Conservation (phyloP, 805 yeast genomes). For the Aciculoconidium aculeatum region DNA sequence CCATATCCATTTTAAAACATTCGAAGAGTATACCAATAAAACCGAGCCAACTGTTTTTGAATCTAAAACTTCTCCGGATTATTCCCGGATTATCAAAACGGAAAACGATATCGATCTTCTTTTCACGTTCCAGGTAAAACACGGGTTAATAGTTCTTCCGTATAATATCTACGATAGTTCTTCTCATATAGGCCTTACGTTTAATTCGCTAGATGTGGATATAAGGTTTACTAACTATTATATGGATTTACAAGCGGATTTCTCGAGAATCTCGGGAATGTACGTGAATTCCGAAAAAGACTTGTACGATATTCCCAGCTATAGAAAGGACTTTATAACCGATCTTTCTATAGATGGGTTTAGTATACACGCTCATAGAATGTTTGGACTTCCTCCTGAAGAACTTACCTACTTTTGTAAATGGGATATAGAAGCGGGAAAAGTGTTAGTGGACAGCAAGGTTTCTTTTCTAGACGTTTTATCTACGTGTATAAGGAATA, state of each 20-base stretch:
- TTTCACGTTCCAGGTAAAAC: slow-evolving; percentile 61
- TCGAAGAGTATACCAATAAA: slow-evolving; percentile 65
- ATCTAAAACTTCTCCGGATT: slow-evolving; percentile 13
- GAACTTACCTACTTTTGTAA: slow-evolving; percentile 86
- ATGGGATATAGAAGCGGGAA: slow-evolving; percentile 79
- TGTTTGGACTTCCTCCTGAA: slow-evolving; percentile 87
- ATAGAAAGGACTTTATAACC: not conserved
- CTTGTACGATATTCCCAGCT: slow-evolving; percentile 2
- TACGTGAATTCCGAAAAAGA: slow-evolving; percentile 6
- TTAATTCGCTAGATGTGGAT: slow-evolving; percentile 68
- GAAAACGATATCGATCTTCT: slow-evolving; percentile 76
- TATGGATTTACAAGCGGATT: slow-evolving; percentile 82
- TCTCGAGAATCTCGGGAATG: slow-evolving; percentile 51
- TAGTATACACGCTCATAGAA: slow-evolving; percentile 76
- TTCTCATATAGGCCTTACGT: slow-evolving; percentile 55
- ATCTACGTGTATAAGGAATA: slow-evolving; percentile 34
- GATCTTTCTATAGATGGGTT: slow-evolving; percentile 55
- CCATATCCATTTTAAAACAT: slow-evolving; percentile 71
- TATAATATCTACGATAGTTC: slow-evolving; percentile 59
- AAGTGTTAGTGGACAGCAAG: slow-evolving; percentile 46
- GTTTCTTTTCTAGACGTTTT: slow-evolving; percentile 42
- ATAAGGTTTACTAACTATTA: slow-evolving; percentile 85
- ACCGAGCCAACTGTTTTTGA: slow-evolving; percentile 4
- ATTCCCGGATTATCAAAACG: slow-evolving; percentile 38
- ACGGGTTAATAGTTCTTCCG: slow-evolving; percentile 73